Conservation (phyloP, 2,329 filamentous ascomycete species). For the Phyllosticta capitalensis region DNA sequence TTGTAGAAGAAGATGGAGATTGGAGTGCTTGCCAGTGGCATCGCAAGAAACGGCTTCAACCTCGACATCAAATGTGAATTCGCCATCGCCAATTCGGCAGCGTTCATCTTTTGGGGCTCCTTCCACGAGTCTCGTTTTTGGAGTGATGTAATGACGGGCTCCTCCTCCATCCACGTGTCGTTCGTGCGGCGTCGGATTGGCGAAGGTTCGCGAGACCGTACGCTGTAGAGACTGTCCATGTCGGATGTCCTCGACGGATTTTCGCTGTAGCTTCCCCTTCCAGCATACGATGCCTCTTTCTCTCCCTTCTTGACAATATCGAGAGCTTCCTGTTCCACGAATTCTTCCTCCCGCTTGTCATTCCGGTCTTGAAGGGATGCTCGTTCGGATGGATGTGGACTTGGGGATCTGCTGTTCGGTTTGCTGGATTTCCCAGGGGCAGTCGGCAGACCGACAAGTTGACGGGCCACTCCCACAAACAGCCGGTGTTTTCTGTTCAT, state of each 20-base stretch:
- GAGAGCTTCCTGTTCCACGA: constrained; percentile 65
- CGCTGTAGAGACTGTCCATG: constrained; percentile 28
- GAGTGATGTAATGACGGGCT: constrained; percentile 25
- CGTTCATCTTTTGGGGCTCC: constrained; percentile 54
- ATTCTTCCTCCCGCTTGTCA: constrained; percentile 49
- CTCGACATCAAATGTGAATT: constrained; percentile 84
- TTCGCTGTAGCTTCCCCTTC: constrained; percentile 66
- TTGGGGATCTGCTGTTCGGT: constrained; percentile 36
- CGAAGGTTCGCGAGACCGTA: constrained; percentile 24
- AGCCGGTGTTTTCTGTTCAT: constrained; percentile 81
- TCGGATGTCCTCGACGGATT: constrained; percentile 40
- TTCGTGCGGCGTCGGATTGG: constrained; percentile 12
- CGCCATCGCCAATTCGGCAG: constrained; percentile 66
- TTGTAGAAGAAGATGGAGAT: constrained; percentile 97
- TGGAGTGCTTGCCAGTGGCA: constrained; percentile 63
- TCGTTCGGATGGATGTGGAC: constrained; percentile 29
- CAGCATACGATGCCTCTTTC: constrained; percentile 60
- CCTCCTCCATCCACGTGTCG: constrained; percentile 13
- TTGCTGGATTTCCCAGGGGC: constrained; percentile 37
- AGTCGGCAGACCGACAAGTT: constrained; percentile 76
- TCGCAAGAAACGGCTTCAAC: constrained; percentile 81
- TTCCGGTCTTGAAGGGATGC: constrained; percentile 39
- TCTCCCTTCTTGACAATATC: constrained; percentile 65
- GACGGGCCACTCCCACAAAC: constrained; percentile 74
- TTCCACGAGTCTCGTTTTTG: constrained; percentile 42